Conservation (phyloP, 129 eudicot genomes). For the Tagetes patula region DNA sequence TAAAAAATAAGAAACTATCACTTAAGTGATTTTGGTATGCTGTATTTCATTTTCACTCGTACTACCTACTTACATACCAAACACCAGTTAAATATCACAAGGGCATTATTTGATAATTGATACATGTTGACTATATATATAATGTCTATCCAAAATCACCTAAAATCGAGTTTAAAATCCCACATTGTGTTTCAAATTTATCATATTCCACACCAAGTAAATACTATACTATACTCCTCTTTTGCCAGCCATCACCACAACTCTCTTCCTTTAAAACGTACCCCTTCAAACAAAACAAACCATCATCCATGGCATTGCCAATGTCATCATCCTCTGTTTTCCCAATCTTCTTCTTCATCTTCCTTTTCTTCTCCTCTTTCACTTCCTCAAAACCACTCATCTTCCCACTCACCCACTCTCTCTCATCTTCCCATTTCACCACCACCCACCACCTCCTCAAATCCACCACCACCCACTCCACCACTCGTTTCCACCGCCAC, state of each 20-base stretch:
- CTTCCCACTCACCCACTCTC: conserved; percentile 66
- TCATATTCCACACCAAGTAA: no score
- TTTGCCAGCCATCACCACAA: background rate
- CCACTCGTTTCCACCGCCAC: conserved; percentile 65
- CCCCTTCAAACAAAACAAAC: background rate
- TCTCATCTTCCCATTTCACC: conserved; percentile 45
- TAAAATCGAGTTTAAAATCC: no score
- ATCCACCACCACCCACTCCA: conserved; percentile 73
- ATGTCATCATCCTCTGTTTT: conserved; percentile 30
- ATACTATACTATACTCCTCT: no score
- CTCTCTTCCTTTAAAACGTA: background rate
- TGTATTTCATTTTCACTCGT: no score
- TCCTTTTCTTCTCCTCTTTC: background rate
- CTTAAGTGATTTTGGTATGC: no score
- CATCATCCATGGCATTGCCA: conserved; percentile 30
- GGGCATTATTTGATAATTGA: no score
- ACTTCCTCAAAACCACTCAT: conserved; percentile 26
- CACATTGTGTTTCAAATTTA: no score
- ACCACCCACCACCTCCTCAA: conserved; percentile 68
- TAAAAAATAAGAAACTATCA: no score
- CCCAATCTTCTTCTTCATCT: background rate
- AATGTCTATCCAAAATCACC: no score
- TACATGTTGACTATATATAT: no score
- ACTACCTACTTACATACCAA: no score
- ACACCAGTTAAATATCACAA: no score